Percentiles rank a stretch among this genome's conserved stretches.
phyloP scores from a whole-genome alignment of 2,329 filamentous ascomycete genomes.

The Cryphonectria radicalis region DNA sequence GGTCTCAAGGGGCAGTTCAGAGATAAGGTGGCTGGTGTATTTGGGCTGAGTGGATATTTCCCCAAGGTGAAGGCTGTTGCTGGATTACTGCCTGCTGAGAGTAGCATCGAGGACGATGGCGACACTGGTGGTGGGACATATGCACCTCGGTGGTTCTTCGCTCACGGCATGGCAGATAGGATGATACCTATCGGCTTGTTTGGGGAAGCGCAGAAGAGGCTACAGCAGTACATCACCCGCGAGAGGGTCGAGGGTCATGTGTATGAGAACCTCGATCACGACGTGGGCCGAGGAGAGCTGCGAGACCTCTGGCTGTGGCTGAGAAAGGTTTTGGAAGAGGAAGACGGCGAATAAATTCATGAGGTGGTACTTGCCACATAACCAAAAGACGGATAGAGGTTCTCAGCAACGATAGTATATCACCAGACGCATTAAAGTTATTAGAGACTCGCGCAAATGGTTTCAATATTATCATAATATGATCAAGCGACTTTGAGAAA shows the following conservation, averaged over 20 bases:
- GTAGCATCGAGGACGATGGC: background rate
- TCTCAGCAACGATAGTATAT: no score
- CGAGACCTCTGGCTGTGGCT: conserved; percentile 27
- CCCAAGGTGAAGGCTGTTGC: conserved; percentile 14
- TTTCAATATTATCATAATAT: background rate
- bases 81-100: background rate
- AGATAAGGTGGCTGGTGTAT: conserved; percentile 21
- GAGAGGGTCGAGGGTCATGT: conserved; percentile 22
- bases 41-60: conserved; percentile 23
- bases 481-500: background rate
- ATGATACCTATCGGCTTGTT: conserved; percentile 14
- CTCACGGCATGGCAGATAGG: conserved; percentile 19
- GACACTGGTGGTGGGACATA: background rate
- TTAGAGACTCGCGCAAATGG: background rate
- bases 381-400: background rate
- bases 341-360: background rate
- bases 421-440: background rate
- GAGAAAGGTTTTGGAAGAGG: conserved; percentile 18
- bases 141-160: conserved; percentile 21
- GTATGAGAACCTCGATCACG: conserved; percentile 18
- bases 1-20: conserved; percentile 16
- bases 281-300: conserved; percentile 15
- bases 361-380: background rate
- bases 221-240: conserved; percentile 17
- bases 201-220: conserved; percentile 19